Conservation (phyloP, 176 grass and related monocot species). For the Cocos nucifera region DNA sequence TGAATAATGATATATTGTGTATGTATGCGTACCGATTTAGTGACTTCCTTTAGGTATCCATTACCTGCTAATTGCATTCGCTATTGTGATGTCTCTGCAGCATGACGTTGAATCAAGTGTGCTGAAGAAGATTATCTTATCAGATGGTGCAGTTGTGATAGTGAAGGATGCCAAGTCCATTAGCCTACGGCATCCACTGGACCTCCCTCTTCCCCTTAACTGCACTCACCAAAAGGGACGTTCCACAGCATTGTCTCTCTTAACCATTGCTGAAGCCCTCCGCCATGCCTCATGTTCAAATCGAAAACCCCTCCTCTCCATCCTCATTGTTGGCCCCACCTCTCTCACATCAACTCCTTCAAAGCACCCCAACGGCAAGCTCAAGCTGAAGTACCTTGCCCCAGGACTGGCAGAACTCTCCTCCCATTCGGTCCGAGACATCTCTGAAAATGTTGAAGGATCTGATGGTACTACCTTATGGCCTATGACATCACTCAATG, state of each 20-base stretch:
- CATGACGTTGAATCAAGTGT: conserved; percentile 87
- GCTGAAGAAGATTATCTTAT: conserved; percentile 86
- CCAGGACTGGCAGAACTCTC: conserved; percentile 78
- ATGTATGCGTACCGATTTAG: no score
- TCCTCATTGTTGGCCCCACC: conserved; percentile 60
- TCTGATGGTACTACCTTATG: conserved; percentile 29
- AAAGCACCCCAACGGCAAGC: conserved; percentile 43
- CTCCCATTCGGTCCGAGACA: conserved; percentile 20
- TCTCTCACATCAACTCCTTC: conserved; percentile 60
- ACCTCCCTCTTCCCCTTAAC: conserved; percentile 68
- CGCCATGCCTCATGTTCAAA: conserved; percentile 39
- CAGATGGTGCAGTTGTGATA: conserved; percentile 81
- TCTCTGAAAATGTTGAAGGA: conserved; percentile 23
- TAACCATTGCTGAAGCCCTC: conserved; percentile 62
- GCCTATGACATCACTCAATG: conserved; percentile 72
- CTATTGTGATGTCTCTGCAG: conserved; percentile 28
- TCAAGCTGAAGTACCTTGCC: conserved; percentile 66
- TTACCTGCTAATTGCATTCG: no score
- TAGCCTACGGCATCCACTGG: conserved; percentile 65
- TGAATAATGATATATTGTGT: no score
- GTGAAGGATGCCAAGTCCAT: conserved; percentile 76
- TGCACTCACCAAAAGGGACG: conserved; percentile 43
- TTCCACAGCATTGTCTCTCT: conserved; percentile 24
- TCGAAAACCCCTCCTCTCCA: conserved; percentile 56
- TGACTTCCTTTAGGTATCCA: no score